These are phyloP conservation scores for Solanum hybrid DNA, from an alignment of 305 asterid genomes.

Conservation along the genomic window DNA sequence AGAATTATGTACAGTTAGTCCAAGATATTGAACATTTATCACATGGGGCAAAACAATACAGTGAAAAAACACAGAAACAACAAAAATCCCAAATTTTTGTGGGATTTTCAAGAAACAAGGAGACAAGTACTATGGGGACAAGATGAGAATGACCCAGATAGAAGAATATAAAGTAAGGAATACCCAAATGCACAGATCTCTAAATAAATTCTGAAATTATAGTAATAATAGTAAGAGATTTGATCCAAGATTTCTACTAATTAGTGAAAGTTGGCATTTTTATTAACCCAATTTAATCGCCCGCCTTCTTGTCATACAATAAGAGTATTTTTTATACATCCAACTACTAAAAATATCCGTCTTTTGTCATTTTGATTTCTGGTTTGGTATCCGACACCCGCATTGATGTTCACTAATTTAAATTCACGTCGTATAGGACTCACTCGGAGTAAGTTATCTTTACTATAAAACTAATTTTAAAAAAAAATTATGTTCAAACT, in stretches of 20 bases:
- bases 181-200: conserved; percentile 3
- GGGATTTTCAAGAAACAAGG: neutral
- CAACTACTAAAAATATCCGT: neutral
- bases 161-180: neutral
- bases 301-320: neutral
- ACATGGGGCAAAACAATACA: neutral
- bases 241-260: conserved; percentile 1
- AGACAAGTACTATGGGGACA: neutral
- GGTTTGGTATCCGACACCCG: fast-evolving
- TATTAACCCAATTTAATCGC: neutral
- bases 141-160: neutral
- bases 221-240: neutral
- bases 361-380: neutral
- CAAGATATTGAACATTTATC: conserved; percentile 13
- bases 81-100: neutral
- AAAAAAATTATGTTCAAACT: too few relatives aligned
- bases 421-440: fast-evolving
- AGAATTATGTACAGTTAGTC: conserved; percentile 1
- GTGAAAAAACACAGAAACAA: neutral
- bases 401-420: neutral
- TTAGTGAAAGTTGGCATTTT: neutral
- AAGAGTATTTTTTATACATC: neutral
- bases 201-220: neutral
- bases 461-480: too few relatives aligned
- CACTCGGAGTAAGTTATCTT: too few relatives aligned